phyloP scores from a whole-genome alignment of 129 eudicot genomes.

The Cynara cardunculus region DNA sequence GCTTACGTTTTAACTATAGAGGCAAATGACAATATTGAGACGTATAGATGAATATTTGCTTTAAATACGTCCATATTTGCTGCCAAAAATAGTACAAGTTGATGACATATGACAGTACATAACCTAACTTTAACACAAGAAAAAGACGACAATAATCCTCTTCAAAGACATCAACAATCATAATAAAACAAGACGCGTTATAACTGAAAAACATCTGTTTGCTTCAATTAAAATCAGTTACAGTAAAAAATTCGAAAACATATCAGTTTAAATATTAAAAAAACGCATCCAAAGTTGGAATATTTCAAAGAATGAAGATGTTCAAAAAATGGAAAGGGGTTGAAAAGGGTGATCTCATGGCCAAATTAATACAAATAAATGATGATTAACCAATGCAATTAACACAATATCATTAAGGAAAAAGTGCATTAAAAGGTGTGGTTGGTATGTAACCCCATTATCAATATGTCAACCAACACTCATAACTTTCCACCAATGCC shows the following conservation, averaged over 20 bases:
- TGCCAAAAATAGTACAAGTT: background rate
- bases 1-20: background rate
- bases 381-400: background rate
- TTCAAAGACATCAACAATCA: background rate
- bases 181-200: background rate
- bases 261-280: background rate
- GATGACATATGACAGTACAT: background rate
- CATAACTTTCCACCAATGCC: slow-evolving; percentile 27
- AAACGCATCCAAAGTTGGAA: background rate
- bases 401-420: background rate
- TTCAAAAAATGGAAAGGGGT: slow-evolving; percentile 4
- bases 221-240: background rate
- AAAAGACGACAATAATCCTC: background rate
- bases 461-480: background rate
- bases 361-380: background rate
- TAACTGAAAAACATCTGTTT: background rate
- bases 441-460: slow-evolving; percentile 35
- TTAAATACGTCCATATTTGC: background rate
- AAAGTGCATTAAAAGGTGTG: background rate
- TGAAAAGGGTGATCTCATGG: background rate
- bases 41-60: background rate
- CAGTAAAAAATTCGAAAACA: background rate
- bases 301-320: background rate
- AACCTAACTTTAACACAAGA: slow-evolving; percentile 14
- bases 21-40: background rate